Evolutionary conservation across 2,329 filamentous ascomycete genomes (phyloP).

Genomic region (Aspergillus sp.): DNA sequence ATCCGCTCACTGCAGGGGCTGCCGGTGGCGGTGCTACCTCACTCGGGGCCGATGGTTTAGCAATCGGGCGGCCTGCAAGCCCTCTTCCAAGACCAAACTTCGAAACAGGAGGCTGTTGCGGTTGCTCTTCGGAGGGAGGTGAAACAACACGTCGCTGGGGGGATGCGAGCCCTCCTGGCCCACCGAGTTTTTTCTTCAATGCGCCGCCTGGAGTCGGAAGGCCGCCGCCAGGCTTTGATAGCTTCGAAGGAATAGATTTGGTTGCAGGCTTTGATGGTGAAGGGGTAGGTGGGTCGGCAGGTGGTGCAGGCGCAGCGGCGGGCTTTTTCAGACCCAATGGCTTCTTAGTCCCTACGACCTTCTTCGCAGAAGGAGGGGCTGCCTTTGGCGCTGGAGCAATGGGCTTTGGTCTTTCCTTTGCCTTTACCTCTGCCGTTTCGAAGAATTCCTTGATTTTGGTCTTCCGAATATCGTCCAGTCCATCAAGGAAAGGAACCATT

Average conservation of each 20-base stretch:
- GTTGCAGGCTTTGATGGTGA: conserved; percentile 49
- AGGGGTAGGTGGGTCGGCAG: conserved; percentile 51
- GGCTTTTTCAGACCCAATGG: conserved; percentile 51
- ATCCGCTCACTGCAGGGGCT: conserved; percentile 61
- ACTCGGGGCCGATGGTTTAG: conserved; percentile 60
- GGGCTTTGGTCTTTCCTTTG: conserved; percentile 89
- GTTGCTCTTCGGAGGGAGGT: conserved; percentile 47
- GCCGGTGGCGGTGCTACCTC: conserved; percentile 53
- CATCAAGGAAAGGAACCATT: conserved; percentile 90
- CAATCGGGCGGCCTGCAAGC: conserved; percentile 79
- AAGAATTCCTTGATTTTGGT: conserved; percentile 93
- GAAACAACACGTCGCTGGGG: conserved; percentile 46
- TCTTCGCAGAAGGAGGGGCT: conserved; percentile 55
- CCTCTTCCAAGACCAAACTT: conserved; percentile 71
- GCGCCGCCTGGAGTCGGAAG: conserved; percentile 44
- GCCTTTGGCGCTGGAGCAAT: conserved; percentile 60
- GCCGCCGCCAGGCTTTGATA: conserved; percentile 41
- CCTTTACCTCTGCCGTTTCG: conserved; percentile 77
- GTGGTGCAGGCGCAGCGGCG: conserved; percentile 46
- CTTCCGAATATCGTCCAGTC: conserved; percentile 92
- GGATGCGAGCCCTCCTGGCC: conserved; percentile 41
- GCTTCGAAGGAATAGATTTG: conserved; percentile 46
- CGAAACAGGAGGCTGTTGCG: conserved; percentile 40
- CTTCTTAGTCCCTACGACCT: conserved; percentile 55
- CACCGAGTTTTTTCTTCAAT: conserved; percentile 46